phyloP scores from a whole-genome alignment of 169 alveolate genomes.

The Eimeria praecox region DNA sequence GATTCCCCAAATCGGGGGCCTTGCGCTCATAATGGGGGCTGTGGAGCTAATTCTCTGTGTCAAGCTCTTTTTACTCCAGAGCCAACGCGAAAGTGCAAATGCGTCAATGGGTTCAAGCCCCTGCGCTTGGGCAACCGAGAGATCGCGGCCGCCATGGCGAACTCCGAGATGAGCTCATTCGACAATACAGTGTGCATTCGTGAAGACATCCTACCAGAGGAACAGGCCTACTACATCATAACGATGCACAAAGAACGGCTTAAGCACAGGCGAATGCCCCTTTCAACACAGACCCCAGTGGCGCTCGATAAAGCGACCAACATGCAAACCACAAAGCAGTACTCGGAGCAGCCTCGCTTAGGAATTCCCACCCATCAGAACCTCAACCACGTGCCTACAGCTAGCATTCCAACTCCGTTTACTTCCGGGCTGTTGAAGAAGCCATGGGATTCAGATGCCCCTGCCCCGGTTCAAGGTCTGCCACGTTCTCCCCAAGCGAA shows the following conservation, averaged over 20 bases:
- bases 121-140: constrained; percentile 56
- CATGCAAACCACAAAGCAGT: constrained; percentile 33
- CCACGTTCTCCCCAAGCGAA: neutral
- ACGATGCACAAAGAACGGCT: constrained; percentile 71
- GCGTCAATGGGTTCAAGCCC: constrained; percentile 71
- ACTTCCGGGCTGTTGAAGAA: constrained; percentile 3
- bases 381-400: neutral
- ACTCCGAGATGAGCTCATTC: constrained; percentile 61
- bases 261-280: constrained; percentile 45
- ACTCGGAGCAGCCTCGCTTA: neutral
- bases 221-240: constrained; percentile 62
- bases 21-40: constrained; percentile 77
- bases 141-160: constrained; percentile 64
- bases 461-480: neutral
- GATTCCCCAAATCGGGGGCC: constrained; percentile 77
- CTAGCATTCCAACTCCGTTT: neutral
- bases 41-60: constrained; percentile 79
- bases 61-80: constrained; percentile 69
- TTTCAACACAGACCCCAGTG: constrained; percentile 6
- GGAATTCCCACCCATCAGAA: neutral
- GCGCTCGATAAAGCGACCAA: neutral
- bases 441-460: neutral
- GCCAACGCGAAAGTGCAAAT: constrained; percentile 42
- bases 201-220: constrained; percentile 62
- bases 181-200: constrained; percentile 75